A percentile compares a stretch with the other conserved stretches of the same genome.
These are phyloP conservation scores for Setomelanomma holmii DNA, from an alignment of 2,329 filamentous ascomycete genomes.

Conservation along the genomic window DNA sequence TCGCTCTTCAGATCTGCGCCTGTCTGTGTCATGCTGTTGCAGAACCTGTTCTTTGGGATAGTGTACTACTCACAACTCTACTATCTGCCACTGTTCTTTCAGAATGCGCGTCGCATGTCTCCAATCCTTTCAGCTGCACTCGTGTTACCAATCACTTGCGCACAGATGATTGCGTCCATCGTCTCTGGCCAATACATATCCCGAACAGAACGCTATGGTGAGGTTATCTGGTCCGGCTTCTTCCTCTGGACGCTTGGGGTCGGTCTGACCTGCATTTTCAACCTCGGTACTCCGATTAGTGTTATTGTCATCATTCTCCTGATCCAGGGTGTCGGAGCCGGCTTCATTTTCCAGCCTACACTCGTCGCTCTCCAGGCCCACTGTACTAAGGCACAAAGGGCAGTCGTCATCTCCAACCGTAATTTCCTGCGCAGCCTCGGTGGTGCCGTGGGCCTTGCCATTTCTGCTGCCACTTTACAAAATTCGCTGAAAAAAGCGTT, in stretches of 20 bases:
- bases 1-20: slow-evolving; percentile 63
- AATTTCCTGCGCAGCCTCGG: slow-evolving; percentile 69
- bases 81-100: slow-evolving; percentile 68
- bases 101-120: slow-evolving; percentile 60
- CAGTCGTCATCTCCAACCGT: slow-evolving; percentile 67
- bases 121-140: slow-evolving; percentile 60
- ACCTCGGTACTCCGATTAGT: slow-evolving; percentile 50
- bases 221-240: slow-evolving; percentile 53
- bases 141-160: slow-evolving; percentile 50
- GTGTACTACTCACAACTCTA: slow-evolving; percentile 67
- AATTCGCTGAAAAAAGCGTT: slow-evolving; percentile 21
- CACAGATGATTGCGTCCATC: slow-evolving; percentile 50
- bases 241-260: slow-evolving; percentile 60
- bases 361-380: slow-evolving; percentile 64
- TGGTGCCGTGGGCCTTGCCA: slow-evolving; percentile 64
- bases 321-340: slow-evolving; percentile 55
- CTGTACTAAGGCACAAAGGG: slow-evolving; percentile 61
- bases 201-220: slow-evolving; percentile 60
- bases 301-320: slow-evolving; percentile 62
- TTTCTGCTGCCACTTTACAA: slow-evolving; percentile 40
- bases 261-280: slow-evolving; percentile 61
- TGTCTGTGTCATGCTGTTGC: slow-evolving; percentile 62
- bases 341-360: slow-evolving; percentile 60
- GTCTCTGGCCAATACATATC: slow-evolving; percentile 66
- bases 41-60: slow-evolving; percentile 67